Conservation (phyloP, 257 asterid genomes). For the Fraxinus cuspidata region DNA sequence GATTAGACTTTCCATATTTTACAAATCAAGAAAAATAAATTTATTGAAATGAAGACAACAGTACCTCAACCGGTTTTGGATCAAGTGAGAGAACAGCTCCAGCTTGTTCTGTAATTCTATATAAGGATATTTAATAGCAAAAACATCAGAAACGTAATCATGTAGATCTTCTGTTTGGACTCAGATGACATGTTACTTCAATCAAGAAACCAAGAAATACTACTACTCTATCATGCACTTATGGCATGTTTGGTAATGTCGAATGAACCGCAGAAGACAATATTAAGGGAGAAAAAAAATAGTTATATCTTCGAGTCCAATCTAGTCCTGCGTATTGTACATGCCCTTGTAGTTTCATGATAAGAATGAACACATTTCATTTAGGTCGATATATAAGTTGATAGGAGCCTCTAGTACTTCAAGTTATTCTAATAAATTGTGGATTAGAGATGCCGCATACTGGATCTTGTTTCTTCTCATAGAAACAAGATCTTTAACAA, state of each 20-base stretch:
- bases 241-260: not conserved
- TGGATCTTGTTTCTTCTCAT: not conserved
- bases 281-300: not conserved
- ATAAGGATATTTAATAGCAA: slow-evolving; percentile 8
- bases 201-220: not conserved
- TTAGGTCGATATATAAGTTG: not conserved
- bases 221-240: not conserved
- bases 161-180: not conserved
- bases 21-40: not conserved
- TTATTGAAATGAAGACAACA: not conserved
- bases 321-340: not conserved
- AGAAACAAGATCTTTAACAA: not conserved
- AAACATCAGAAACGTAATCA: slow-evolving; percentile 1
- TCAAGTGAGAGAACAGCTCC: slow-evolving; percentile 91
- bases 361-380: not conserved
- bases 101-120: slow-evolving; percentile 98
- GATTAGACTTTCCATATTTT: slow-evolving; percentile 16
- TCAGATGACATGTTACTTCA: not conserved
- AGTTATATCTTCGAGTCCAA: not conserved
- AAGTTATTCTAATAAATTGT: not conserved
- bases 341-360: not conserved
- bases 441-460: not conserved
- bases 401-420: not conserved
- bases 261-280: not conserved
- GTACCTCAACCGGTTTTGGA: slow-evolving; percentile 93